Evolutionary conservation across 768 basidiomycete genomes (phyloP).

Genomic region (Tremella yokohamensis): DNA sequence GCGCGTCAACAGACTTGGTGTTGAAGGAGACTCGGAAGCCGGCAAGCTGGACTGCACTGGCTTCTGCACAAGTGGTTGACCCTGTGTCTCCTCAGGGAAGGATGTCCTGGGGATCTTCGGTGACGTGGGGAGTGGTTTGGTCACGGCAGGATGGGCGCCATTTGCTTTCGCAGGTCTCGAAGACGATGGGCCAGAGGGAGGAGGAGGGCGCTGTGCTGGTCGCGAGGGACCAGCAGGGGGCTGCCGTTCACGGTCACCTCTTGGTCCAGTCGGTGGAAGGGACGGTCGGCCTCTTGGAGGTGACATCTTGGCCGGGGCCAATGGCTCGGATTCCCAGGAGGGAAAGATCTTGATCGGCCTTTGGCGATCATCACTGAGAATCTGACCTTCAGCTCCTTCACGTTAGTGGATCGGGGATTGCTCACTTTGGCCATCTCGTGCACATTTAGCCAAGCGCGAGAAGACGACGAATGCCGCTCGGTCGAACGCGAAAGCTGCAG

Average conservation of each 20-base stretch:
- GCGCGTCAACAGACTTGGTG: too few relatives aligned
- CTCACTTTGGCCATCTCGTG: conserved; percentile 27
- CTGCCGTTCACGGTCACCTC: neutral
- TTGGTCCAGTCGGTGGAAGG: neutral
- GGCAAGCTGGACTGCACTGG: too few relatives aligned
- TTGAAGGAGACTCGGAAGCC: too few relatives aligned
- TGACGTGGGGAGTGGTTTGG: too few relatives aligned
- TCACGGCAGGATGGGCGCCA: too few relatives aligned
- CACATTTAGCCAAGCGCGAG: conserved; percentile 16
- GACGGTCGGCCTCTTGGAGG: neutral
- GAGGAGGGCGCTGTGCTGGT: too few relatives aligned
- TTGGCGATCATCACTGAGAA: neutral
- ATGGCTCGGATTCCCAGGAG: neutral
- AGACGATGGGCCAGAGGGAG: too few relatives aligned
- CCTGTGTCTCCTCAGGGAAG: too few relatives aligned
- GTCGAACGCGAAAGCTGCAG: neutral
- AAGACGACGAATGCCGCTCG: conserved; percentile 3
- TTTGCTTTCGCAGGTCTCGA: too few relatives aligned
- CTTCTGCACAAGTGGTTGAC: too few relatives aligned
- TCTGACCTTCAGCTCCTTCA: neutral
- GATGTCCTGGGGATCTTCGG: too few relatives aligned
- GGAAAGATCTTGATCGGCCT: neutral
- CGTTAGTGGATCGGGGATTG: neutral
- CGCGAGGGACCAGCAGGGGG: neutral
- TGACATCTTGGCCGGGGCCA: neutral